Evolutionary conservation across 176 grass and related monocot species (phyloP).

Genomic region (Oryza australiensis): DNA sequence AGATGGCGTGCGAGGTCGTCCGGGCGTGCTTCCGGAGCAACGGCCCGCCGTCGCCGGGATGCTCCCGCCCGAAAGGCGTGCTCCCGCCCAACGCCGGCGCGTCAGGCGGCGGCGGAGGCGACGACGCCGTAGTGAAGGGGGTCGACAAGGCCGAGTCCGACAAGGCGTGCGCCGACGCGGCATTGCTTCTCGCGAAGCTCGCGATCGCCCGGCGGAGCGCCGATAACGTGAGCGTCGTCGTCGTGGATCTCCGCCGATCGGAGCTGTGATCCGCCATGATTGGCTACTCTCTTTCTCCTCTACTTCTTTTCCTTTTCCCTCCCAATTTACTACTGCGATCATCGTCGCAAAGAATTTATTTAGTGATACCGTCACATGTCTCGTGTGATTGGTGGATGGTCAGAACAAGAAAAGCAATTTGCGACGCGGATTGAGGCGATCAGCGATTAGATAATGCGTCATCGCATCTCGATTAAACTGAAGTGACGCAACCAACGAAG

Average conservation of each 20-base stretch:
- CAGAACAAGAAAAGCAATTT: neutral
- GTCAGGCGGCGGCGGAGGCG: neutral
- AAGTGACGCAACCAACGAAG: neutral
- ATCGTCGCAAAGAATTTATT: neutral
- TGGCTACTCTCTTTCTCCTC: neutral
- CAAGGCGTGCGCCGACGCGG: constrained; percentile 50
- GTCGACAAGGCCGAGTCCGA: constrained; percentile 38
- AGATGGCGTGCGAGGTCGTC: constrained; percentile 55
- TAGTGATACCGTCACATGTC: neutral
- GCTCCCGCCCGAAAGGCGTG: constrained; percentile 5
- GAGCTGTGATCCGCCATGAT: constrained; percentile 26
- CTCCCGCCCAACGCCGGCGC: neutral
- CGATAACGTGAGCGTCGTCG: constrained; percentile 74
- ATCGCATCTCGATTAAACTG: neutral
- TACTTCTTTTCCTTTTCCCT: neutral
- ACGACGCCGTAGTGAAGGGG: constrained; percentile 9
- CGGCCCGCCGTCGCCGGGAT: constrained; percentile 6
- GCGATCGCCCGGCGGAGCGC: constrained; percentile 50
- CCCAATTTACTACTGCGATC: neutral
- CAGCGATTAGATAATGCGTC: neutral
- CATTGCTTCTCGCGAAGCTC: constrained; percentile 59
- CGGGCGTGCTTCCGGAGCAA: constrained; percentile 45
- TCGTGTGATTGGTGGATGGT: neutral
- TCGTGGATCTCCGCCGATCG: constrained; percentile 54
- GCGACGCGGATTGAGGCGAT: neutral